Base-by-base conservation (phyloP, 805 yeast genomes). In the Yamadazyma ubonensis region DNA sequence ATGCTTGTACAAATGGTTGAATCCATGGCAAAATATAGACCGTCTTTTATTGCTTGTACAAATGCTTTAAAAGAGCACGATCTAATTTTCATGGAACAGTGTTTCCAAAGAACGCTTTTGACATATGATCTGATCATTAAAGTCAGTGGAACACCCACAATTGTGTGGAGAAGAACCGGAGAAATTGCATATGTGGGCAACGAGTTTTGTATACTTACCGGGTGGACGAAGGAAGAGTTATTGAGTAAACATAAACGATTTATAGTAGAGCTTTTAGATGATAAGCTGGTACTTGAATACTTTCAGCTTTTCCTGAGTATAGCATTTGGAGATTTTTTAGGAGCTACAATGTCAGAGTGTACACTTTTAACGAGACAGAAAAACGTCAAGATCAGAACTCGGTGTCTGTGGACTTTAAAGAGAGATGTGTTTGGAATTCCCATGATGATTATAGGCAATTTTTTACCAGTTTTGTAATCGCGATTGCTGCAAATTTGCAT, bases 351-450 rank as follows among this genome's bases (percentile, higher is more conserved):
- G 86, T 79, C 86, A 20, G 86, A 81, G 38, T 91, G 97, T 64
- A 81, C 89, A 0, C 67, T 91, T 26, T 57, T 86, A 30, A 84
- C 90, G 0, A 84, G 29, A 54, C 65, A 42, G 30, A 68, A 73
- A 4, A 67, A 69, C 18, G 71, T 71, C 10, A 76, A 77, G 40
- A 76, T 91, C 33, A 71, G 83, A 36, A 86, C 97, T 0, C 79
- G 87, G 20, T 83, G 95, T 52, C 82, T 86, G 53, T 87, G 96
- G 95, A 93, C 98, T 1, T 67, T 93, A 48, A 89, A 90, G 56
- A 71, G 97, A 58, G 98, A 91, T 57, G 95, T 91, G 12, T 91
- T 93, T 64, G 97, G 96, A 6, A 83, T 91, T 38, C 99, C 99
- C 11, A 83, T 93, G 88, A 90, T 91, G 95, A 83, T 93, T 16